phyloP scores from a whole-genome alignment of 2,329 filamentous ascomycete species.

The Raffaelea arxii region DNA sequence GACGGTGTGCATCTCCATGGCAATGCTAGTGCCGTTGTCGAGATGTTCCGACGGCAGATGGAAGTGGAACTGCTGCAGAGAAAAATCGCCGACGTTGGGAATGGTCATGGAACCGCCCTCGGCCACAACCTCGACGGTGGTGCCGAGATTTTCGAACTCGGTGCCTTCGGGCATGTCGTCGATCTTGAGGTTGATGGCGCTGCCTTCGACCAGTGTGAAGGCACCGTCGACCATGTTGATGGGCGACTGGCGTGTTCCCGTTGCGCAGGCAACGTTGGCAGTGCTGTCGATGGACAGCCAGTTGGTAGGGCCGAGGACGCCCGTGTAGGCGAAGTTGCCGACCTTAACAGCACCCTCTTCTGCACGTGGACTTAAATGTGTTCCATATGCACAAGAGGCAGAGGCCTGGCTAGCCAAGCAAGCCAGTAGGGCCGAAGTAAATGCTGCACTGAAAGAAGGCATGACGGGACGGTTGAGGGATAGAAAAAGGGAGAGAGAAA shows the following conservation, averaged over 20 bases:
- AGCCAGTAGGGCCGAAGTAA: background rate
- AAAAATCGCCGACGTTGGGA: conserved; percentile 24
- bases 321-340: conserved; percentile 28
- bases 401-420: background rate
- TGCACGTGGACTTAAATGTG: conserved; percentile 22
- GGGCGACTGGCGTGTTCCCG: conserved; percentile 45
- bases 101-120: conserved; percentile 26
- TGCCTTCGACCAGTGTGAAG: conserved; percentile 22
- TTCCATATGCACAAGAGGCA: conserved; percentile 30
- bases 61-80: conserved; percentile 38
- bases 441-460: background rate
- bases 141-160: conserved; percentile 47
- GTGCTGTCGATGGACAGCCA: conserved; percentile 22
- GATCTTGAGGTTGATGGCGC: conserved; percentile 27
- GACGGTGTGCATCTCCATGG: conserved; percentile 51
- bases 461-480: background rate
- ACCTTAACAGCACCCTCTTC: conserved; percentile 21
- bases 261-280: conserved; percentile 40
- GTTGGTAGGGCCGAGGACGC: conserved; percentile 21
- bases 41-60: conserved; percentile 40
- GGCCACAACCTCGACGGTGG: conserved; percentile 45
- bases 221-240: conserved; percentile 39
- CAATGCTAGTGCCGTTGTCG: conserved; percentile 32
- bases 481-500: background rate
- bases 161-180: conserved; percentile 31